Base-by-base conservation (phyloP, 1,139 yeast genomes). In the Williopsis jadinii region DNA sequence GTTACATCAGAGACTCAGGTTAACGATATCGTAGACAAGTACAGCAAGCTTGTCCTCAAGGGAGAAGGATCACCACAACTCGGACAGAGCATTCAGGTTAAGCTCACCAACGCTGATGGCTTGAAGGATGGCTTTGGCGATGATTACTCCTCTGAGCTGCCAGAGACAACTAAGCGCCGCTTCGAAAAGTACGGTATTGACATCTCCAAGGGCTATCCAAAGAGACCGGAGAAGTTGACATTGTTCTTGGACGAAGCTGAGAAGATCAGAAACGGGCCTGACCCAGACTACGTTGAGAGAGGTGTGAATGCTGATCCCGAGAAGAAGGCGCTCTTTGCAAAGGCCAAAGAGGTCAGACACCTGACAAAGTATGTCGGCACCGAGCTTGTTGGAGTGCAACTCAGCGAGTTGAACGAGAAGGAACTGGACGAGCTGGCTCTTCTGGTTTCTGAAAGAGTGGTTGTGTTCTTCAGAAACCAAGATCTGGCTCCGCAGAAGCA, bases 371-470 rank as follows among this genome's bases (percentile, higher is more conserved):
- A 70, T 45, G 59, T 73, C 45, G 80, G 80, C 43, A 73, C 78
- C 14, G 80, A 75, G 54, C 66, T 77, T 53, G 70, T 71, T 40
- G 80, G 79, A 2, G 57, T 75, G 40, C 80, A 75, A 55, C 60
- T 75, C 41, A 54, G 59, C 12, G 75, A 73, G 29, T 65, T 76
- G 50, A 64, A 55, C 43, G 73, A 73, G 49, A 54, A 73, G 50
- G 81, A 75, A 50, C 69, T 65, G 50, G 80, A 74, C 51, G 82
- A 72, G 50, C 59, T 73, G 54, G 78, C 78, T 11, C 54, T 71
- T 34, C 56, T 73, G 39, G 61, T 72, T 44, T 74, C 77, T 11
- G 73, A 71, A 51, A 63, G 77, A 53, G 72, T 69, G 37, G 77
- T 70, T 40, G 75, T 71, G 4, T 63, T 71, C 41, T 69, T 71